Percentiles rank a stretch among this genome's conserved stretches.
Conservation (phyloP, 2,329 filamentous ascomycete genomes). For the Venturia aucupariae region DNA sequence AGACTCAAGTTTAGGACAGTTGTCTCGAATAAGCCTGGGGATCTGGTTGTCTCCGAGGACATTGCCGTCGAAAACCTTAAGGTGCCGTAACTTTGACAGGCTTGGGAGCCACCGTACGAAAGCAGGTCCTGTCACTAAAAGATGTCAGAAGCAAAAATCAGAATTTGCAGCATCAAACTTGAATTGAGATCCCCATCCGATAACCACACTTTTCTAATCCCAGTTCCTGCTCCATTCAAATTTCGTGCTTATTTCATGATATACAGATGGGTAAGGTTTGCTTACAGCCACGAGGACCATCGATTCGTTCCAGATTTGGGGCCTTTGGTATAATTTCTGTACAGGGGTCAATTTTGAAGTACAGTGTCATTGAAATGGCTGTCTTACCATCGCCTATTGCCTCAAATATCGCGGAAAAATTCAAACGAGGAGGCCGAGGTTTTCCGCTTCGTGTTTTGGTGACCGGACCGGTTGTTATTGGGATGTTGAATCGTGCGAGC, state of each 20-base stretch:
- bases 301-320: slow-evolving; percentile 50
- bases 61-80: slow-evolving; percentile 54
- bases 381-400: slow-evolving; percentile 39
- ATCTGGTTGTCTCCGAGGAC: slow-evolving; percentile 47
- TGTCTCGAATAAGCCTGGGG: slow-evolving; percentile 42
- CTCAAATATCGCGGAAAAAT: slow-evolving; percentile 31
- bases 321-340: slow-evolving; percentile 38
- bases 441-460: slow-evolving; percentile 22
- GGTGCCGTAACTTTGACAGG: slow-evolving; percentile 47
- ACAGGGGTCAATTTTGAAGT: slow-evolving; percentile 17
- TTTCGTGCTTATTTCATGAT: not conserved
- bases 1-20: slow-evolving; percentile 53
- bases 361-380: slow-evolving; percentile 7
- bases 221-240: not conserved
- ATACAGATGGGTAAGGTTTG: not conserved
- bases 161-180: not conserved
- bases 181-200: not conserved
- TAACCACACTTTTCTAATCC: not conserved
- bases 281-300: slow-evolving; percentile 37
- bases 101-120: slow-evolving; percentile 51
- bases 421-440: slow-evolving; percentile 26
- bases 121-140: slow-evolving; percentile 39
- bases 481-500: slow-evolving; percentile 35
- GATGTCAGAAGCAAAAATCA: not conserved
- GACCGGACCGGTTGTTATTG: slow-evolving; percentile 18